These are phyloP conservation scores for Alloascoidea hylecoeti DNA, from an alignment of 805 yeast genomes.

Conservation along the genomic window DNA sequence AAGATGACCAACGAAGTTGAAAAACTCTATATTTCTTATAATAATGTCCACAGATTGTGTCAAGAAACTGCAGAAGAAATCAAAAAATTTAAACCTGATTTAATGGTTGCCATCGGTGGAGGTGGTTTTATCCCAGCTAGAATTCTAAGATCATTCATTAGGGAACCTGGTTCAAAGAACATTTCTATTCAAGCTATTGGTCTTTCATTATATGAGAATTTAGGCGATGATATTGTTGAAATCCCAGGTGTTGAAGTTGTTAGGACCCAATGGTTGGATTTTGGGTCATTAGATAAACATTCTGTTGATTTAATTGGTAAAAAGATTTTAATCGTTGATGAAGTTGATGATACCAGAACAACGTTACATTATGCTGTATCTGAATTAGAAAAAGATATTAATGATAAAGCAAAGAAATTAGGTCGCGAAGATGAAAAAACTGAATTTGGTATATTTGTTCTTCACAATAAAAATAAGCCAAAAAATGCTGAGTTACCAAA, in stretches of 20 bases:
- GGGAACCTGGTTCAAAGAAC: conserved; percentile 42
- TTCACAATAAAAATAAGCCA: conserved; percentile 62
- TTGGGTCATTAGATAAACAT: conserved; percentile 34
- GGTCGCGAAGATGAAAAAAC: conserved; percentile 35
- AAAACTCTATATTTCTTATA: conserved; percentile 40
- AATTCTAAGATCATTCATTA: conserved; percentile 50
- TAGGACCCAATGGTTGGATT: conserved; percentile 78
- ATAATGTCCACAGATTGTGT: conserved; percentile 50
- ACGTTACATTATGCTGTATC: conserved; percentile 68
- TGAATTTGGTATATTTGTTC: conserved; percentile 60
- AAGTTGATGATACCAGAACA: conserved; percentile 79
- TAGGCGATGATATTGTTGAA: conserved; percentile 25
- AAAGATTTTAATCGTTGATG: conserved; percentile 63
- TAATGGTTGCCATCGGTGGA: conserved; percentile 53
- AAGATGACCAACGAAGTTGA: too few species aligned
- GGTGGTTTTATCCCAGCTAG: conserved; percentile 65
- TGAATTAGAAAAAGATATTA: conserved; percentile 63
- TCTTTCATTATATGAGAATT: conserved; percentile 45
- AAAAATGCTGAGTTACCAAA: conserved; percentile 62
- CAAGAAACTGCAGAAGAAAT: conserved; percentile 33
- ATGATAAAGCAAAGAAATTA: conserved; percentile 36
- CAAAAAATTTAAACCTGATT: conserved; percentile 30
- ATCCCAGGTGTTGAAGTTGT: conserved; percentile 48
- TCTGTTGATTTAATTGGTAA: conserved; percentile 47
- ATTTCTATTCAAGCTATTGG: conserved; percentile 22